These are phyloP conservation scores for Rhododendron williamsianum DNA, from an alignment of 148 eudicot genomes.

Conservation along the genomic window DNA sequence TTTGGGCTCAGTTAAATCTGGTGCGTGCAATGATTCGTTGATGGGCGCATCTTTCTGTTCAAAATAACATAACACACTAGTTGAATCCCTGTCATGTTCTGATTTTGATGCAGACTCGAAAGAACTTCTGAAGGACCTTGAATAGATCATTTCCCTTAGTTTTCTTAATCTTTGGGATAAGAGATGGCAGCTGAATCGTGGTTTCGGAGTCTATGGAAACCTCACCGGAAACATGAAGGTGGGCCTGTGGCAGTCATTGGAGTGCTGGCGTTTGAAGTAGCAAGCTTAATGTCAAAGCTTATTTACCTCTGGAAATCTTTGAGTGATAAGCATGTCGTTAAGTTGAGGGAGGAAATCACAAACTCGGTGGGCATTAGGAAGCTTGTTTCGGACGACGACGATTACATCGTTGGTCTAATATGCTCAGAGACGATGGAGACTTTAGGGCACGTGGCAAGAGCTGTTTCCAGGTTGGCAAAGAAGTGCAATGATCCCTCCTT, in stretches of 20 bases:
- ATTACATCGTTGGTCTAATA: slow-evolving; percentile 34
- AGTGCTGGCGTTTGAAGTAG: slow-evolving; percentile 63
- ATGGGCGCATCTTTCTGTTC: not conserved
- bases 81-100: not conserved
- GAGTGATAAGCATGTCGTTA: slow-evolving; percentile 45
- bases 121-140: slow-evolving; percentile 4
- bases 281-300: slow-evolving; percentile 51
- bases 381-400: slow-evolving; percentile 56
- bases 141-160: not conserved
- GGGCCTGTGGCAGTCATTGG: slow-evolving; percentile 27
- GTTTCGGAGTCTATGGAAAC: slow-evolving; percentile 52
- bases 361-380: slow-evolving; percentile 47
- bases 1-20: slow-evolving; percentile 1
- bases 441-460: slow-evolving; percentile 42
- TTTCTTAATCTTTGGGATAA: not conserved
- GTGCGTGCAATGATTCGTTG: not conserved
- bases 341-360: slow-evolving; percentile 44
- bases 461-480: slow-evolving; percentile 46
- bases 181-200: slow-evolving; percentile 60
- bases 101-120: slow-evolving; percentile 8
- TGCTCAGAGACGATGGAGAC: slow-evolving; percentile 43
- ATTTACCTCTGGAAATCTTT: slow-evolving; percentile 50
- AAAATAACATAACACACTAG: not conserved
- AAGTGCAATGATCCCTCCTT: slow-evolving; percentile 48
- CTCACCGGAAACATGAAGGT: slow-evolving; percentile 31